A percentile compares a stretch with the other conserved stretches of the same genome.
phyloP scores from a whole-genome alignment of 345 rosid species.

The Adansonia digitata region DNA sequence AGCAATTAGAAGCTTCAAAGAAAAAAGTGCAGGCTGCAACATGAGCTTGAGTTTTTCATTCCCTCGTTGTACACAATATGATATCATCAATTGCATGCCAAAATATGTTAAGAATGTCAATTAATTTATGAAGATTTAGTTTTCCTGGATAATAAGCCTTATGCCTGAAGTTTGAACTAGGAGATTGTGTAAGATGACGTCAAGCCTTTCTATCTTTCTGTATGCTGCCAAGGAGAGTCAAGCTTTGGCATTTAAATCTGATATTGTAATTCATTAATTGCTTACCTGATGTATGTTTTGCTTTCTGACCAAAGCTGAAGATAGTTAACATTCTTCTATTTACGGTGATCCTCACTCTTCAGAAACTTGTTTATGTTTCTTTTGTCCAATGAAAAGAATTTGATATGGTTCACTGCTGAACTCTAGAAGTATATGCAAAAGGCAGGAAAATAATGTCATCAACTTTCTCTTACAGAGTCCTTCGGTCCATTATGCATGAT shows the following conservation, averaged over 20 bases:
- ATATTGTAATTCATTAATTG: background rate
- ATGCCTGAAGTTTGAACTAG: background rate
- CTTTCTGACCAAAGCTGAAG: constrained; percentile 1
- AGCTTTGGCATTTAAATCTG: background rate
- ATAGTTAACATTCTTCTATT: background rate
- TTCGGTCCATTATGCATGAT: background rate
- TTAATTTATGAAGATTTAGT: background rate
- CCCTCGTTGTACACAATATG: background rate
- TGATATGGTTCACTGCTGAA: background rate
- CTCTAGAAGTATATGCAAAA: background rate
- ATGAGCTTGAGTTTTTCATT: background rate
- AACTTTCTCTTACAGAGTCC: background rate
- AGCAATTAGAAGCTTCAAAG: background rate
- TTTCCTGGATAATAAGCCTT: background rate
- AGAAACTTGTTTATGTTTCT: background rate
- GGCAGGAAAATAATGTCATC: background rate
- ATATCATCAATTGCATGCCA: background rate
- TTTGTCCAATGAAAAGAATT: background rate
- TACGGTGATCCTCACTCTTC: background rate
- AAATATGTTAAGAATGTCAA: background rate
- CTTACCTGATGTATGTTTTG: background rate
- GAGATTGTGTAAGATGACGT: background rate
- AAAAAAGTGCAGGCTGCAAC: background rate
- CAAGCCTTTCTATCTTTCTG: background rate
- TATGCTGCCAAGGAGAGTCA: background rate